Evolutionary conservation across 2,329 filamentous ascomycete genomes (phyloP).

Genomic region (Fusarium paranaense): DNA sequence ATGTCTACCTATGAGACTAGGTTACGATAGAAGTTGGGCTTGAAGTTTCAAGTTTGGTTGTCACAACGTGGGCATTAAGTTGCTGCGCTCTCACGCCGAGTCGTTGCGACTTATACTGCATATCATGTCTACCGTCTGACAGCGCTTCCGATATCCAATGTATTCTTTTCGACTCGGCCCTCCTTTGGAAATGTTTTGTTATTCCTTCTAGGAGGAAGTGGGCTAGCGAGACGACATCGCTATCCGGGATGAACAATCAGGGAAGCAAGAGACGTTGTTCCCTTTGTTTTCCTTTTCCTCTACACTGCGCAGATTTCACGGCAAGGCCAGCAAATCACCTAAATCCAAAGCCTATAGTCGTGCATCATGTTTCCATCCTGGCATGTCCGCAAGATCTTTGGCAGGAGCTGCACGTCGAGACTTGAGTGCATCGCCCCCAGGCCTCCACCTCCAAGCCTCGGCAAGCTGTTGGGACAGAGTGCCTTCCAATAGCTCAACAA

Average conservation of each 20-base stretch:
- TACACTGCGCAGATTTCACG: background rate
- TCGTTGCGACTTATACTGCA: background rate
- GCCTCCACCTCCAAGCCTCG: slow-evolving; percentile 12
- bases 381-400: slow-evolving; percentile 8
- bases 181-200: background rate
- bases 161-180: background rate
- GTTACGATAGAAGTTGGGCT: background rate
- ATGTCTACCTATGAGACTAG: background rate
- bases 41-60: background rate
- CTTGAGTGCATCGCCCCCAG: slow-evolving; percentile 11
- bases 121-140: background rate
- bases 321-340: background rate
- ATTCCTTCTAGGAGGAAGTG: background rate
- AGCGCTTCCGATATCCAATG: background rate
- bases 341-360: background rate
- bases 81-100: background rate
- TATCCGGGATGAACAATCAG: background rate
- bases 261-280: background rate
- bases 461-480: background rate
- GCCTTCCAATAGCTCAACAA: slow-evolving; percentile 12
- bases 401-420: slow-evolving; percentile 12
- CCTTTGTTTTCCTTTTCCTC: background rate
- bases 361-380: slow-evolving; percentile 11
- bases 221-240: background rate
- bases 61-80: background rate